Evolutionary conservation across 2,329 filamentous ascomycete species (phyloP).

Genomic region (Sarocladium strictum): DNA sequence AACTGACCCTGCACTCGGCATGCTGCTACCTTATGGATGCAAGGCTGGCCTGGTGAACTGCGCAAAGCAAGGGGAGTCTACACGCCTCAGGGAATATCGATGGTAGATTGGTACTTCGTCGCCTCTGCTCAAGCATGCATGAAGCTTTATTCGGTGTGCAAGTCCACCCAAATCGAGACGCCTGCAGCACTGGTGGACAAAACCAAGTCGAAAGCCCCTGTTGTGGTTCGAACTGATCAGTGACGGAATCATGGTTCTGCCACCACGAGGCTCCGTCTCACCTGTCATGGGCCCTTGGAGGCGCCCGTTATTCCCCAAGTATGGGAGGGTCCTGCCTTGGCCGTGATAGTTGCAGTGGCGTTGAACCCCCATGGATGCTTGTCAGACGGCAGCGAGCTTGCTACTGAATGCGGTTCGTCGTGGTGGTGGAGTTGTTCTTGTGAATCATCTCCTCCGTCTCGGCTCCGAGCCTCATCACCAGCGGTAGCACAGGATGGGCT

Average conservation of each 20-base stretch:
- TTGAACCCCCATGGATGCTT: background rate
- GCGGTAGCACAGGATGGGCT: background rate
- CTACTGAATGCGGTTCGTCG: background rate
- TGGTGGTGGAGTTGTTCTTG: background rate
- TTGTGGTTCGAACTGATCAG: background rate
- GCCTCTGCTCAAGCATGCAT: background rate
- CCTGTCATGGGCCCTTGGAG: background rate
- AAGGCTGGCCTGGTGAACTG: too few species aligned
- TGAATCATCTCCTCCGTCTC: background rate
- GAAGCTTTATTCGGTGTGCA: background rate
- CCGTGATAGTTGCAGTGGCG: background rate
- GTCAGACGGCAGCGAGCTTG: constrained; percentile 1
- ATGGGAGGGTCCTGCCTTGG: background rate
- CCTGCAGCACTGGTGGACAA: background rate
- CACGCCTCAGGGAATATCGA: too few species aligned
- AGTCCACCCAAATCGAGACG: background rate
- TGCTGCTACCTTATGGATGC: too few species aligned
- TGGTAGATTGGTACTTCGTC: too few species aligned
- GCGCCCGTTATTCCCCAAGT: background rate
- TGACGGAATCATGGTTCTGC: too few species aligned
- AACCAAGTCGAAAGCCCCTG: background rate
- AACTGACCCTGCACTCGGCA: too few species aligned
- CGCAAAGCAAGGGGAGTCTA: too few species aligned
- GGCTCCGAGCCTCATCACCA: background rate
- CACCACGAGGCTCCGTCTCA: too few species aligned